Evolutionary conservation across 345 rosid species (phyloP).

Genomic region (Firmiana major): DNA sequence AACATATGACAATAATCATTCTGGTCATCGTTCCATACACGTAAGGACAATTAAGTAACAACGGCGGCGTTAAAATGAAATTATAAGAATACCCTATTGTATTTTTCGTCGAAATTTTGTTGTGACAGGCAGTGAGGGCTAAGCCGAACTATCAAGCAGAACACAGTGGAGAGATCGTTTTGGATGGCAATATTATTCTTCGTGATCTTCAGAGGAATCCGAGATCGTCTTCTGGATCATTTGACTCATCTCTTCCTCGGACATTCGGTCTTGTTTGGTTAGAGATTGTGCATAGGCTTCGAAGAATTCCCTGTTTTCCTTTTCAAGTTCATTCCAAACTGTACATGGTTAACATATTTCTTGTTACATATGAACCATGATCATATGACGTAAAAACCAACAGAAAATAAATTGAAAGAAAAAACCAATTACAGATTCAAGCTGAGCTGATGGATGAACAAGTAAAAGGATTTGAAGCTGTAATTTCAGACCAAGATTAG

Average conservation of each 20-base stretch:
- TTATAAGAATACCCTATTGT: neutral
- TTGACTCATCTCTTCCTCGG: conserved; percentile 75
- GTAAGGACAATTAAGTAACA: neutral
- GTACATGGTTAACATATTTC: neutral
- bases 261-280: conserved; percentile 62
- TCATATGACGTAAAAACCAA: neutral
- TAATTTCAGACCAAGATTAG: neutral
- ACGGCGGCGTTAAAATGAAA: neutral
- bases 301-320: conserved; percentile 89
- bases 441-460: neutral
- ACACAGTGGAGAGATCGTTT: conserved; percentile 21
- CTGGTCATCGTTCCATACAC: neutral
- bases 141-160: neutral
- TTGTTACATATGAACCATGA: neutral
- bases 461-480: neutral
- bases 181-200: conserved; percentile 23
- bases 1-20: neutral
- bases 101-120: too few species aligned
- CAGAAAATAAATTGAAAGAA: neutral
- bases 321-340: conserved; percentile 94
- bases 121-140: neutral
- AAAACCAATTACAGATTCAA: neutral
- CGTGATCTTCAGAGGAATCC: conserved; percentile 48
- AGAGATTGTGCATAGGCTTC: conserved; percentile 59
- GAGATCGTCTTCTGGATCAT: conserved; percentile 73